These are phyloP conservation scores for Puccinia novopanici DNA, from an alignment of 1,284 basidiomycete genomes.

Conservation along the genomic window DNA sequence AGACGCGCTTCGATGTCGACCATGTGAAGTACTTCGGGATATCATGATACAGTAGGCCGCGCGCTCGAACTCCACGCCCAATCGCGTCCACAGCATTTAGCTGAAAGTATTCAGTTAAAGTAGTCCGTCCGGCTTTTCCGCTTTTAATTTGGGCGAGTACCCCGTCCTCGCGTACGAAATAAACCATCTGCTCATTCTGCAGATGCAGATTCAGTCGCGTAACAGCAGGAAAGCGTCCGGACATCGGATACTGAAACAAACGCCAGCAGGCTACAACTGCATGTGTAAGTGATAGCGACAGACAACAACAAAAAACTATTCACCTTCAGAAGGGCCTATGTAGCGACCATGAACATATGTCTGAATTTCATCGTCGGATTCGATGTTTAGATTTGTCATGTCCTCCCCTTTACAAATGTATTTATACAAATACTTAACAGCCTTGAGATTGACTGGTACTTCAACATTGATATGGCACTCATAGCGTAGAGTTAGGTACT, in stretches of 20 bases:
- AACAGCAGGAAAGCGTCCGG: too few relatives aligned
- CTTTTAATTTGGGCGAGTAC: neutral
- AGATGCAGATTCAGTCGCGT: neutral
- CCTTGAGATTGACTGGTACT: neutral
- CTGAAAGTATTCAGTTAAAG: neutral
- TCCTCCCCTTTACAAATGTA: constrained; percentile 25
- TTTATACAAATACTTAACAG: constrained; percentile 31
- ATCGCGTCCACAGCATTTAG: neutral
- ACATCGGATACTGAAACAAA: too few relatives aligned
- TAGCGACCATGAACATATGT: neutral
- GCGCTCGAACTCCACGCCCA: too few relatives aligned
- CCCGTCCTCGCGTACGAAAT: neutral
- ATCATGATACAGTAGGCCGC: too few relatives aligned
- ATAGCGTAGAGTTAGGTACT: neutral
- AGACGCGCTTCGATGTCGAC: too few relatives aligned
- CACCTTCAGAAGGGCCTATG: constrained; percentile 12
- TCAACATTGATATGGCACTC: constrained; percentile 43
- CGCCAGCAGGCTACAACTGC: neutral
- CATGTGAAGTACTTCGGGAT: too few relatives aligned
- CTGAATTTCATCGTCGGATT: too few relatives aligned
- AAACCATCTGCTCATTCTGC: neutral
- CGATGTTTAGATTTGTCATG: neutral
- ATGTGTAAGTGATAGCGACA: neutral
- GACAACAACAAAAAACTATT: neutral
- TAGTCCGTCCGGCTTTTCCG: neutral